These are phyloP conservation scores for Alloascoidea africana DNA, from an alignment of 805 yeast genomes.

Conservation along the genomic window DNA sequence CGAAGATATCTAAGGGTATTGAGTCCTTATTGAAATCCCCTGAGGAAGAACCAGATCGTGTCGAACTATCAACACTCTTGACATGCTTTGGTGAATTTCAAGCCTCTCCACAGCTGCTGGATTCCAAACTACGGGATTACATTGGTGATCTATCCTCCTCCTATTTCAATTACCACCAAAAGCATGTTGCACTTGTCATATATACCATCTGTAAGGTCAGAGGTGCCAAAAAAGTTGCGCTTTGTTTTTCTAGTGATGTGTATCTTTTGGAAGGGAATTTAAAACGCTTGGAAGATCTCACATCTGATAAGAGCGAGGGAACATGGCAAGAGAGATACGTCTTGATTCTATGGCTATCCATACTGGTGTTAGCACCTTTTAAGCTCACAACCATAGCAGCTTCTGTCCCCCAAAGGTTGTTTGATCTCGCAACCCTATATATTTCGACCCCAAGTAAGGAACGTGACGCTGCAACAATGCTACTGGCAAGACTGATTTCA, in stretches of 20 bases:
- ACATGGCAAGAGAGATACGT: slow-evolving; percentile 34
- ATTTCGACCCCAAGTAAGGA: slow-evolving; percentile 38
- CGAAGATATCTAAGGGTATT: not conserved
- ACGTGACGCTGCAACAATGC: slow-evolving; percentile 33
- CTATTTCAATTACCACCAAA: slow-evolving; percentile 2
- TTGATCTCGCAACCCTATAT: slow-evolving; percentile 17
- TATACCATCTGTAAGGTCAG: slow-evolving; percentile 54
- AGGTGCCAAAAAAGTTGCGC: slow-evolving; percentile 44
- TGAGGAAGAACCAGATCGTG: not conserved
- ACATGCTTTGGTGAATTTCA: slow-evolving; percentile 12
- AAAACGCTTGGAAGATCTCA: slow-evolving; percentile 9
- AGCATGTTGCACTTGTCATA: slow-evolving; percentile 22
- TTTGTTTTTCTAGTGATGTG: slow-evolving; percentile 46
- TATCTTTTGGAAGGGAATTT: slow-evolving; percentile 27
- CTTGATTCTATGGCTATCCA: slow-evolving; percentile 56
- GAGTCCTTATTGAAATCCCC: not conserved
- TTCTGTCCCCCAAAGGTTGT: slow-evolving; percentile 19
- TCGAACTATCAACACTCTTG: not conserved
- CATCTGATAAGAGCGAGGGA: slow-evolving; percentile 5
- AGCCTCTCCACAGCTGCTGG: slow-evolving; percentile 13
- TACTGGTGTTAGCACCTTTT: slow-evolving; percentile 64
- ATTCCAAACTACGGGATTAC: slow-evolving; percentile 6
- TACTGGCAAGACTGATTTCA: slow-evolving; percentile 37
- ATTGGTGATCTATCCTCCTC: slow-evolving; percentile 5
- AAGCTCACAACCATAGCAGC: slow-evolving; percentile 27